Percentiles rank a stretch among this genome's conserved stretches.
These are phyloP conservation scores for Tuber microsphaerosporum DNA, from an alignment of 495 filamentous ascomycete genomes.

Conservation along the genomic window DNA sequence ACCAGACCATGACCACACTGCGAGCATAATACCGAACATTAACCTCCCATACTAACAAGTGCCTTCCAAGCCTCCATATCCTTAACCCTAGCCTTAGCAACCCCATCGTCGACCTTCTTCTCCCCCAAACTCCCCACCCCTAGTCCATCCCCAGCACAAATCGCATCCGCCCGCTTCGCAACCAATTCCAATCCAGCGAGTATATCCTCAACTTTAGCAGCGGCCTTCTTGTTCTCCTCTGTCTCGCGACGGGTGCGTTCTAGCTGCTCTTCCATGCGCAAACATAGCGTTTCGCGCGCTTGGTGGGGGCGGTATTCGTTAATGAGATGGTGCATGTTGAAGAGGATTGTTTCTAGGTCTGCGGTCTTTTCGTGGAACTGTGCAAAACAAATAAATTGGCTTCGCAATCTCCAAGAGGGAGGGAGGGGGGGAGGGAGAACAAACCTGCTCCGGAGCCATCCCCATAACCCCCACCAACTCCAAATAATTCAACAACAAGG, in stretches of 20 bases:
- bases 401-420: neutral
- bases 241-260: slow-evolving; percentile 69
- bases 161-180: slow-evolving; percentile 21
- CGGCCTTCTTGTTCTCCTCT: slow-evolving; percentile 62
- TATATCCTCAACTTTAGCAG: slow-evolving; percentile 62
- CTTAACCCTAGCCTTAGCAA: slow-evolving; percentile 31
- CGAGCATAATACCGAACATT: neutral
- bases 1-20: neutral
- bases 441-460: slow-evolving; percentile 54
- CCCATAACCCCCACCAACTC: slow-evolving; percentile 67
- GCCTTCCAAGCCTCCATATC: slow-evolving; percentile 24
- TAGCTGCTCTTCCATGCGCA: slow-evolving; percentile 86
- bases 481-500: slow-evolving; percentile 74
- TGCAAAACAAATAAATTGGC: slow-evolving; percentile 3
- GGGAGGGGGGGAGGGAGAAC: slow-evolving; percentile 8
- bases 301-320: slow-evolving; percentile 97
- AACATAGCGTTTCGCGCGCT: slow-evolving; percentile 78
- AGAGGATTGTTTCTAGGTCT: slow-evolving; percentile 69
- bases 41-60: slow-evolving; percentile 13
- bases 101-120: slow-evolving; percentile 34
- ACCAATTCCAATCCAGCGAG: slow-evolving; percentile 49
- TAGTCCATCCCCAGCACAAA: slow-evolving; percentile 10
- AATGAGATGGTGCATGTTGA: slow-evolving; percentile 82
- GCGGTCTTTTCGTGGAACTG: slow-evolving; percentile 53
- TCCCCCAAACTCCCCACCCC: slow-evolving; percentile 29